Evolutionary conservation across 2,329 filamentous ascomycete genomes (phyloP).

Genomic region (Aureobasidium uvarum): DNA sequence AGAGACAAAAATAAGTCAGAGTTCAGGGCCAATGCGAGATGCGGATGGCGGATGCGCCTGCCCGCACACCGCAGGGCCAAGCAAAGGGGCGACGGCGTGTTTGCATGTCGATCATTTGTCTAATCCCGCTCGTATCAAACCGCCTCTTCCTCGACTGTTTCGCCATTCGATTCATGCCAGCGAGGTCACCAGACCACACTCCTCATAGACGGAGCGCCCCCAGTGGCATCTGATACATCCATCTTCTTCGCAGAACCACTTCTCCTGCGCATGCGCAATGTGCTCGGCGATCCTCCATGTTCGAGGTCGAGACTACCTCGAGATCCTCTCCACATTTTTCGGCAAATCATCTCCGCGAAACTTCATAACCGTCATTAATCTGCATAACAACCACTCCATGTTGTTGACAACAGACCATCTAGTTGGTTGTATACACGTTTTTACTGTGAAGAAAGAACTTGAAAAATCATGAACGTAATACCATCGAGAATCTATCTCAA

Average conservation of each 20-base stretch:
- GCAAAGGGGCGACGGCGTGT: constrained; percentile 18
- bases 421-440: not conserved
- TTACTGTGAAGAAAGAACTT: not conserved
- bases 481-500: not conserved
- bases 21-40: constrained; percentile 21
- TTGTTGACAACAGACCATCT: not conserved
- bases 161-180: not conserved
- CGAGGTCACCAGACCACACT: not conserved
- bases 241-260: not conserved
- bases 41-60: constrained; percentile 14
- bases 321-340: constrained; percentile 3
- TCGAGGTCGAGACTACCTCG: not conserved
- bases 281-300: not conserved
- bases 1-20: constrained; percentile 24
- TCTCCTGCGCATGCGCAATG: not conserved
- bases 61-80: constrained; percentile 10
- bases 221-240: not conserved
- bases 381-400: constrained; percentile 7
- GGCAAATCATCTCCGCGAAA: constrained; percentile 10
- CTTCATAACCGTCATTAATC: constrained; percentile 18
- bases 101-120: constrained; percentile 6
- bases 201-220: not conserved
- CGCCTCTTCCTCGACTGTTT: not conserved
- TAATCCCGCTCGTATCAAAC: constrained; percentile 19
- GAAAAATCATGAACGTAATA: not conserved